Conservation (phyloP, 2,329 filamentous ascomycete species). For the Neurospora crassa region DNA sequence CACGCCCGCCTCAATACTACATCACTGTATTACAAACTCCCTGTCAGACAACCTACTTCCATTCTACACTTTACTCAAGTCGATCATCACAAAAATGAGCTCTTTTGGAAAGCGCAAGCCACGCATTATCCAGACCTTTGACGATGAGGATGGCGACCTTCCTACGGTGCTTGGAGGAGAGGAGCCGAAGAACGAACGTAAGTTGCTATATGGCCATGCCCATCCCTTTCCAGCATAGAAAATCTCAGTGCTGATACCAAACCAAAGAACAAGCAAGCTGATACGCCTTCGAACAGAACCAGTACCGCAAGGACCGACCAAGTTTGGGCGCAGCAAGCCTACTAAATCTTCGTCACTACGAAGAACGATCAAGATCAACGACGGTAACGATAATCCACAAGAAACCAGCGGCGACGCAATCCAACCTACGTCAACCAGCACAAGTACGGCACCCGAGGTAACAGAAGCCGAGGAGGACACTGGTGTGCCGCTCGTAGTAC, state of each 20-base stretch:
- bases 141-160: constrained; percentile 46
- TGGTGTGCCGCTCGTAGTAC: constrained; percentile 37
- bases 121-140: constrained; percentile 63
- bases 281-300: constrained; percentile 20
- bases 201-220: constrained; percentile 16
- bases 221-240: constrained; percentile 5
- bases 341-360: constrained; percentile 50
- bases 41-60: not conserved
- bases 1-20: not conserved
- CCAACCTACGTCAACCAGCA: constrained; percentile 10
- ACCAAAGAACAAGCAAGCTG: constrained; percentile 22
- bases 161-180: constrained; percentile 14
- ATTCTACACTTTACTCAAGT: not conserved
- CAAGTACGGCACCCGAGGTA: constrained; percentile 10
- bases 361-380: constrained; percentile 41
- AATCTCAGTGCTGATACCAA: constrained; percentile 19
- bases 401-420: constrained; percentile 10
- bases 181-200: constrained; percentile 27
- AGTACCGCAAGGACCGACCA: constrained; percentile 31
- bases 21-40: no score
- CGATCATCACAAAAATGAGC: constrained; percentile 31
- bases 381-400: constrained; percentile 23
- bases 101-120: constrained; percentile 58
- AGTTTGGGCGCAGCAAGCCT: constrained; percentile 41
- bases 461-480: constrained; percentile 34